phyloP scores from a whole-genome alignment of 2,329 filamentous ascomycete species.

The Clonostachys solani region DNA sequence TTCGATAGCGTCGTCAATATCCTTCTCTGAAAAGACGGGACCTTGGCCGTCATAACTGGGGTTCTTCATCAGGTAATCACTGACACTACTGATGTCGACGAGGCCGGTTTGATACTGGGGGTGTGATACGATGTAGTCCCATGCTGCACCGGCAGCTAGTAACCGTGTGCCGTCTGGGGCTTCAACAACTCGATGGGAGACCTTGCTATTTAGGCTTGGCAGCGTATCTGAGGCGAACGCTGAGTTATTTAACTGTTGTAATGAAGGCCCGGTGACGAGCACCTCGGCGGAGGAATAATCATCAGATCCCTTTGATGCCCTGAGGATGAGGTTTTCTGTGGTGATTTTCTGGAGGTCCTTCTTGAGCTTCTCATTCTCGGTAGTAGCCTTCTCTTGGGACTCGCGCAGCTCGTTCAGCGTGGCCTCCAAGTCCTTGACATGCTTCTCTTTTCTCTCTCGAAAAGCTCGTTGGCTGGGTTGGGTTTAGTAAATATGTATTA shows the following conservation, averaged over 20 bases:
- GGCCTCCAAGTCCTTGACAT: conserved; percentile 87
- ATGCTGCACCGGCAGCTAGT: conserved; percentile 73
- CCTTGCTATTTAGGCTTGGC: conserved; percentile 58
- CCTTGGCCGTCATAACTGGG: conserved; percentile 84
- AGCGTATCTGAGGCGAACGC: conserved; percentile 66
- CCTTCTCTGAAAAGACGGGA: conserved; percentile 78
- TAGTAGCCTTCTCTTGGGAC: conserved; percentile 64
- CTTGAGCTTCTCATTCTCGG: conserved; percentile 87
- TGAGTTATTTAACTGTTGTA: conserved; percentile 57
- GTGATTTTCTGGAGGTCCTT: conserved; percentile 57
- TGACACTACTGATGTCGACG: conserved; percentile 78
- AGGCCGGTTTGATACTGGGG: conserved; percentile 71
- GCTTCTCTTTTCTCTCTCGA: conserved; percentile 90
- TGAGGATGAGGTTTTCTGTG: conserved; percentile 10
- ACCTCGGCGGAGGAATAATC: conserved; percentile 15
- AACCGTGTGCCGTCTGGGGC: conserved; percentile 64
- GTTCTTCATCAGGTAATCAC: conserved; percentile 68
- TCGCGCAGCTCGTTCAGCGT: conserved; percentile 77
- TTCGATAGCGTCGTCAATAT: conserved; percentile 71
- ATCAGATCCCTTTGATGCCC: conserved; percentile 37
- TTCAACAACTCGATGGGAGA: conserved; percentile 64
- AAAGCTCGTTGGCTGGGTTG: conserved; percentile 80
- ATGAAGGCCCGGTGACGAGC: conserved; percentile 59
- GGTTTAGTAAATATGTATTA: background rate
- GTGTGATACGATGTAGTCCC: conserved; percentile 85